phyloP scores from a whole-genome alignment of 345 rosid species.

The Murraya koenigii region DNA sequence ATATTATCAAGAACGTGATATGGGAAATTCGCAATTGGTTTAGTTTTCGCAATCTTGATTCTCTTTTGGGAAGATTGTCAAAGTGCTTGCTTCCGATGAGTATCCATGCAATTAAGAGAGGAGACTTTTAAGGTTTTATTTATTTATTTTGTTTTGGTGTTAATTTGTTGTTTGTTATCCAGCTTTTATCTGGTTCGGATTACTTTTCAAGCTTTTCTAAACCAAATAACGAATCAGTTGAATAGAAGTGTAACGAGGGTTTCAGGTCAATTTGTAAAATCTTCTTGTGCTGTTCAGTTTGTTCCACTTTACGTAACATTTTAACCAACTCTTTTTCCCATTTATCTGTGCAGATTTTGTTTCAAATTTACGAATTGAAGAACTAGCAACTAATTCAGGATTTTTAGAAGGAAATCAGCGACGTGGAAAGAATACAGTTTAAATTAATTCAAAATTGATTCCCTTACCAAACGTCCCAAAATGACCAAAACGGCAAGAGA shows the following conservation, averaged over 20 bases:
- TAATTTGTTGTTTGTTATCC: not conserved
- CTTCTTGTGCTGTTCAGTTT: no score
- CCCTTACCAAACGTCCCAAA: no score
- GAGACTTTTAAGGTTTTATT: not conserved
- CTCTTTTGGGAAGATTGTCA: not conserved
- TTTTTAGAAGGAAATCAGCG: not conserved
- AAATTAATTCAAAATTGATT: no score
- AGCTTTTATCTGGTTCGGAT: not conserved
- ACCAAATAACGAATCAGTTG: not conserved
- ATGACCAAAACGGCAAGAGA: no score
- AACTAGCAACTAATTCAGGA: not conserved
- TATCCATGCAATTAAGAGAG: not conserved
- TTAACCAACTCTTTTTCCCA: not conserved
- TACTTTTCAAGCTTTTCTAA: not conserved
- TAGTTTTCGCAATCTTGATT: not conserved
- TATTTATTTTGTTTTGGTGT: not conserved
- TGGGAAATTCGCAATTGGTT: not conserved
- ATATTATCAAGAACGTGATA: constrained; percentile 8
- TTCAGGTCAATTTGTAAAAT: no score
- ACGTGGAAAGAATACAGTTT: no score
- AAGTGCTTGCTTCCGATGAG: not conserved
- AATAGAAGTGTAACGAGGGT: not conserved
- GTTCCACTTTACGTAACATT: not conserved
- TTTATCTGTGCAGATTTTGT: not conserved
- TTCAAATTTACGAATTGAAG: not conserved